Evolutionary conservation across 2,329 filamentous ascomycete species (phyloP).

Genomic region (Diaporthe citriasiana): DNA sequence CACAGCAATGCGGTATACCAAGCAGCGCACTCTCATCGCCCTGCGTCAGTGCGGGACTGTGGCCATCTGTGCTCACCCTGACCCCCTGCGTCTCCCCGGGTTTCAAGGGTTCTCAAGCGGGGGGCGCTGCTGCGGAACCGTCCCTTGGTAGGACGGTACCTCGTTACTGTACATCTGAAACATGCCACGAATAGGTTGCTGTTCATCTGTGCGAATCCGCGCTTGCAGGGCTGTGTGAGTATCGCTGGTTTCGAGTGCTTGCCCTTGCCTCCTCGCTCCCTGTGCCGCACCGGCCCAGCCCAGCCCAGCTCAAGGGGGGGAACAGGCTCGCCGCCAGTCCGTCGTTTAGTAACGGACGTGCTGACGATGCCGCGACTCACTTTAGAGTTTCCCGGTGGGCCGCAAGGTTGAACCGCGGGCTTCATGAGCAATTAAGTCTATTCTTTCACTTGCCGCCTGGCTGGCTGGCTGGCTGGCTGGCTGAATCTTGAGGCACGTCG

Average conservation of each 20-base stretch:
- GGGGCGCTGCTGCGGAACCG: conserved; percentile 28
- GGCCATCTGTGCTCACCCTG: conserved; percentile 23
- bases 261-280: conserved; percentile 26
- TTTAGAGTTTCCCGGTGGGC: conserved; percentile 31
- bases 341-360: background rate
- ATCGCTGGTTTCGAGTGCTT: conserved; percentile 37
- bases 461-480: conserved; percentile 4
- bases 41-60: conserved; percentile 16
- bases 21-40: background rate
- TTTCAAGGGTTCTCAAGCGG: conserved; percentile 32
- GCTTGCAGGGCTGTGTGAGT: conserved; percentile 37
- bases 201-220: conserved; percentile 34
- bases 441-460: background rate
- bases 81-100: conserved; percentile 34
- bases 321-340: conserved; percentile 12
- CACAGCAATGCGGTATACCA: background rate
- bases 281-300: conserved; percentile 10
- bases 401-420: conserved; percentile 23
- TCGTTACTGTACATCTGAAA: conserved; percentile 28
- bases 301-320: background rate
- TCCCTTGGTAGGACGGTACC: conserved; percentile 20
- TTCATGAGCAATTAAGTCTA: background rate
- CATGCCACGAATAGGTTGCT: conserved; percentile 35
- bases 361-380: conserved; percentile 26
- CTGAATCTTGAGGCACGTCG: conserved; percentile 3